Evolutionary conservation across 2,329 filamentous ascomycete species (phyloP), one percentile per base, ranked within the genome.

Genomic region (Didymella keratinophila): DNA sequence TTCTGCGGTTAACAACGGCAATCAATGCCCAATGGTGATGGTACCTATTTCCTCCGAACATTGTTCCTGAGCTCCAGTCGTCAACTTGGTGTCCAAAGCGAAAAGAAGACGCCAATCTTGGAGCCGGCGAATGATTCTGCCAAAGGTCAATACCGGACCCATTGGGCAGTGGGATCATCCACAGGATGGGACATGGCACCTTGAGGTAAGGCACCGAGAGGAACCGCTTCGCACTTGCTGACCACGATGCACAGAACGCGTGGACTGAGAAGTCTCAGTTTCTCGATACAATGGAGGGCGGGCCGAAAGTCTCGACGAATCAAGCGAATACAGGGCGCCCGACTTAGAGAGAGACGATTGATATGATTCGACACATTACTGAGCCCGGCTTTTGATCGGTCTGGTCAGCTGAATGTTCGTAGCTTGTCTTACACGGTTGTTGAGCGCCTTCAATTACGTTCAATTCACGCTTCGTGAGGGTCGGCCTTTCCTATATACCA

Each of bases 1-100:
- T 65, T 68, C 57, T 56, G 62, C 11, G 65, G 68, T n/a, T 69
- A 73, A 43, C 56, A 53, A 56, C 71, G 65, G 70, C 67, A 72
- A 43, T 58, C 71, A 48, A 63, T 60, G 9, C 47, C 61, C n/a
- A 62, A 65, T 21, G 50, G 27, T 4, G 58, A 65, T 58, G 64
- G 57, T 9, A 62, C 56, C 1, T 70, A 64, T 51, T 47, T 36
- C 16, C 39, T 72, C 1, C 64, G 68, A 20, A 69, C 56, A 3
- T 42, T 66, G 42, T 71, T 67, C 44, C 67, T 72, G 0, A 66
- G 67, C 0, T 44, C 65, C 1, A 52, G 61, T 36, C 61, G 64
- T 1, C 58, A 58, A 16, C 57, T 73, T 7, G 60, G 69, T 27
- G 60, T 68, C 5, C 57, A 55, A 37, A 51, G 61, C 3, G 66